phyloP scores from a whole-genome alignment of 2,329 filamentous ascomycete genomes.

The Sarocladiaceae sp. region DNA sequence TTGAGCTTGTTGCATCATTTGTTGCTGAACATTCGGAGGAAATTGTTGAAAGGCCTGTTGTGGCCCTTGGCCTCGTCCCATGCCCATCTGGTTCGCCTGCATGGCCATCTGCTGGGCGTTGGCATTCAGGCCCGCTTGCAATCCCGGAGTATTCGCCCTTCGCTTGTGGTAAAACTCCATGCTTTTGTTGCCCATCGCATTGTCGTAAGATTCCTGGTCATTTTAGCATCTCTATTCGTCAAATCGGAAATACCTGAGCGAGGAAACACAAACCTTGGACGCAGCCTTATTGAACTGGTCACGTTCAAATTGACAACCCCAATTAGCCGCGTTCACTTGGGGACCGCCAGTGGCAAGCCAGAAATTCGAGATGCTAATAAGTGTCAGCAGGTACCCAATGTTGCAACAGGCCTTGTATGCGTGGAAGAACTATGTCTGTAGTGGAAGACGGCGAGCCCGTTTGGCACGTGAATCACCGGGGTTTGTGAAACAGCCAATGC shows the following conservation, averaged over 20 bases:
- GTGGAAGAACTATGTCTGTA: too few species aligned
- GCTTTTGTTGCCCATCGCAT: slow-evolving; percentile 39
- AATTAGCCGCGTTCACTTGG: slow-evolving; percentile 34
- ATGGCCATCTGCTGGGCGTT: slow-evolving; percentile 32
- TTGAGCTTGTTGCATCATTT: slow-evolving; percentile 22
- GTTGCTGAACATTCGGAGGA: slow-evolving; percentile 53
- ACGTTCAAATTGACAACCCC: slow-evolving; percentile 43
- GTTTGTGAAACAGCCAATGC: too few species aligned
- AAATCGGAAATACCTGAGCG: too few species aligned
- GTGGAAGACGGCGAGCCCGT: too few species aligned
- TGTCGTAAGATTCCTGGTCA: slow-evolving; percentile 47
- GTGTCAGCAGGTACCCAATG: too few species aligned
- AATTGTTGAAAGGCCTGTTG: slow-evolving; percentile 55
- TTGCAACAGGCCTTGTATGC: too few species aligned
- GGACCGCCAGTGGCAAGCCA: slow-evolving; percentile 40
- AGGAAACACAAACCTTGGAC: slow-evolving; percentile 36
- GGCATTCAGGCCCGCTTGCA: slow-evolving; percentile 47
- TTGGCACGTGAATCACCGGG: too few species aligned
- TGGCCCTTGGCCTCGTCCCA: slow-evolving; percentile 46
- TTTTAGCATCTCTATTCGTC: too few species aligned
- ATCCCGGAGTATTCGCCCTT: slow-evolving; percentile 42
- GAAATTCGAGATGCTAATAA: slow-evolving; percentile 45
- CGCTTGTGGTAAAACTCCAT: slow-evolving; percentile 47
- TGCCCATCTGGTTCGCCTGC: slow-evolving; percentile 37
- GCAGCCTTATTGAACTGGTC: slow-evolving; percentile 39